Evolutionary conservation across 176 grass and related monocot genomes (phyloP).

Genomic region (Triticum aestivum): DNA sequence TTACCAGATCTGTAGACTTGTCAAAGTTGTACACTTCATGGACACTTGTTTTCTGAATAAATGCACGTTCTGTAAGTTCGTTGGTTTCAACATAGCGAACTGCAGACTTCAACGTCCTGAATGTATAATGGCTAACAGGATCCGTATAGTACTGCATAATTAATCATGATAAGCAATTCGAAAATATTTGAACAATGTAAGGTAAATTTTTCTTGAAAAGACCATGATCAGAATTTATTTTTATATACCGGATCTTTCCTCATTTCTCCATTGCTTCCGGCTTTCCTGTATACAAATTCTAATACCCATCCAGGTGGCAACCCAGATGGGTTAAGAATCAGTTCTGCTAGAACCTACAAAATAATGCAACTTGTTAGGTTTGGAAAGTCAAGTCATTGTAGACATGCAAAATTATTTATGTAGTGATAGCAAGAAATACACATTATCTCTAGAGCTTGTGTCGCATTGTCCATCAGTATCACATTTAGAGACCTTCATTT

Average conservation of each 20-base stretch:
- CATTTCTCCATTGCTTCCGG: background rate
- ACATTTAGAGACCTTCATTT: no score
- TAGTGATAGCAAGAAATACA: background rate
- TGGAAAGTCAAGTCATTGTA: background rate
- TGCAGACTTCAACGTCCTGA: constrained; percentile 26
- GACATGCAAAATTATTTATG: background rate
- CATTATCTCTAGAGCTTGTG: constrained; percentile 16
- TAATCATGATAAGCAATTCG: background rate
- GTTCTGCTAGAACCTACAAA: constrained; percentile 34
- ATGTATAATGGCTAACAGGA: constrained; percentile 29
- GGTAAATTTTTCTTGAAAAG: background rate
- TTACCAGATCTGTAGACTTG: constrained; percentile 38
- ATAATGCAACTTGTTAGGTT: background rate
- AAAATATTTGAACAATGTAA: background rate
- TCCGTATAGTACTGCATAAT: constrained; percentile 43
- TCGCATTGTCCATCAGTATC: no score
- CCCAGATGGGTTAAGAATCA: constrained; percentile 32
- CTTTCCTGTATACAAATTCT: constrained; percentile 33
- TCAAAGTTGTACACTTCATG: constrained; percentile 48
- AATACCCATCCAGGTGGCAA: constrained; percentile 45
- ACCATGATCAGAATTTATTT: no score
- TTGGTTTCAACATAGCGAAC: constrained; percentile 27
- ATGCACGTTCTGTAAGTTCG: constrained; percentile 19
- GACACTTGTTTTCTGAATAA: constrained; percentile 38
- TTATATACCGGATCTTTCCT: constrained; percentile 46